A percentile compares a stretch with the other conserved stretches of the same genome.
These are phyloP conservation scores for Metschnikowia similis DNA, from an alignment of 805 yeast species.

Conservation along the genomic window DNA sequence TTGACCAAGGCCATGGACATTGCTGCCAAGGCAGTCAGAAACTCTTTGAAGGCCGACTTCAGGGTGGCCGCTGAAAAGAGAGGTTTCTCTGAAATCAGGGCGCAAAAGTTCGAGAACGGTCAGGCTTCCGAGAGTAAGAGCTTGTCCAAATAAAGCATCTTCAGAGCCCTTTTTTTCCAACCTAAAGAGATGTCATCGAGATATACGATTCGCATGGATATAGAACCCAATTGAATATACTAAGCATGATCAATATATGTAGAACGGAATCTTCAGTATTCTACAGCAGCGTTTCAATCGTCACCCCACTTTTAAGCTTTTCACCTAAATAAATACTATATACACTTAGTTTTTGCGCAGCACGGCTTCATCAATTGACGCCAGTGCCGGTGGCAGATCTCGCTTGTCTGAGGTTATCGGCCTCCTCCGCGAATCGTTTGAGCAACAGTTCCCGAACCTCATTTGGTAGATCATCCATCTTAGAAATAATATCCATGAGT, in stretches of 20 bases:
- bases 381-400: conserved; percentile 6
- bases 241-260: neutral
- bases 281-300: no score
- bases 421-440: conserved; percentile 22
- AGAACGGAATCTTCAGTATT: neutral
- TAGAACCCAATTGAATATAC: neutral
- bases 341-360: conserved; percentile 5
- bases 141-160: conserved; percentile 26
- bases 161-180: neutral
- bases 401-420: conserved; percentile 9
- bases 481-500: conserved; percentile 24
- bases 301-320: neutral
- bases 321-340: conserved; percentile 9
- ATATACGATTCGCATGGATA: conserved; percentile 2
- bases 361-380: conserved; percentile 1
- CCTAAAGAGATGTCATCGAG: neutral
- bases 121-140: conserved; percentile 37
- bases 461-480: conserved; percentile 35
- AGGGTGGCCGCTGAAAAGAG: conserved; percentile 71
- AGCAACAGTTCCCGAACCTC: conserved; percentile 29
- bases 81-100: conserved; percentile 69
- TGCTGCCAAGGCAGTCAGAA: conserved; percentile 85
- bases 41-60: conserved; percentile 81
- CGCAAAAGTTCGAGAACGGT: conserved; percentile 71
- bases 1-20: conserved; percentile 87